phyloP scores from a whole-genome alignment of 306 rosid genomes.

The Parietaria judaica region DNA sequence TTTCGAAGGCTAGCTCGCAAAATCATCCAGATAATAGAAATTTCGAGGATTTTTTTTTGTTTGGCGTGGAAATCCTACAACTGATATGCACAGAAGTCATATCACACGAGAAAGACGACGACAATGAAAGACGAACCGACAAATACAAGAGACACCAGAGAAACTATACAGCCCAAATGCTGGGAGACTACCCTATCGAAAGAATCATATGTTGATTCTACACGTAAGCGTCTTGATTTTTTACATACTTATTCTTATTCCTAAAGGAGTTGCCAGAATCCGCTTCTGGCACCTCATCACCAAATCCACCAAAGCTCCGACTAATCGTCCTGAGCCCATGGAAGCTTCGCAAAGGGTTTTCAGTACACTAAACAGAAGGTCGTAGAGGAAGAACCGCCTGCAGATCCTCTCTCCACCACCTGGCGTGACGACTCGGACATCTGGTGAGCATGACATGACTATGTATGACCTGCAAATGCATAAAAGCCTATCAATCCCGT shows the following conservation, averaged over 20 bases:
- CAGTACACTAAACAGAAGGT: constrained; percentile 45
- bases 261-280: constrained; percentile 60
- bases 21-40: constrained; percentile 35
- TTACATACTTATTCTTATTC: constrained; percentile 38
- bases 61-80: constrained; percentile 22
- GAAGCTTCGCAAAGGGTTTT: constrained; percentile 36
- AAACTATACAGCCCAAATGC: constrained; percentile 71
- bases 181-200: constrained; percentile 49
- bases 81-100: constrained; percentile 65
- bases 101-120: constrained; percentile 41
- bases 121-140: constrained; percentile 14
- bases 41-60: constrained; percentile 8
- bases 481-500: not conserved
- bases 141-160: constrained; percentile 48
- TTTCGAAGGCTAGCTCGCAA: constrained; percentile 39
- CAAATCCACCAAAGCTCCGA: constrained; percentile 47
- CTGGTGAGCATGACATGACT: constrained; percentile 87
- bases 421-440: constrained; percentile 69
- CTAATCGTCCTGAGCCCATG: constrained; percentile 43
- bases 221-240: constrained; percentile 19
- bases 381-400: constrained; percentile 56
- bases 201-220: constrained; percentile 95
- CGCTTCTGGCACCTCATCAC: constrained; percentile 51
- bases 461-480: constrained; percentile 66
- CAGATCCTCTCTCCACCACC: constrained; percentile 59